Conservation (phyloP, 805 yeast species). For the Pichia membranifaciens region DNA sequence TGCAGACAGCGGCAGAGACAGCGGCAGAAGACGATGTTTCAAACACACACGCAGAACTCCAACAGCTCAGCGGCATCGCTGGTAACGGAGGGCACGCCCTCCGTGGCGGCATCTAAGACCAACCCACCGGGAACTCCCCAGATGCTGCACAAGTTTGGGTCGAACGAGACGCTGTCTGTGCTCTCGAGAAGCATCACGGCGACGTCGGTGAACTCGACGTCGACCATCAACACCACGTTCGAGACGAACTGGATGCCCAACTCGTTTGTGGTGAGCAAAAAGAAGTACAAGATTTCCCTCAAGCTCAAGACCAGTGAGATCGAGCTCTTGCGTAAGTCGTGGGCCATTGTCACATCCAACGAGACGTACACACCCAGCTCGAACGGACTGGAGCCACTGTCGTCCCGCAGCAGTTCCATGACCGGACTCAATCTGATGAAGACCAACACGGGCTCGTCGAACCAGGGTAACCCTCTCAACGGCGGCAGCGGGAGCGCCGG, state of each 20-base stretch:
- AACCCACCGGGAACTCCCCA: conserved; percentile 5
- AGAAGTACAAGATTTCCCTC: conserved; percentile 21
- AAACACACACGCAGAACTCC: neutral
- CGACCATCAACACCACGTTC: conserved; percentile 24
- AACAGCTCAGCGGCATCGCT: neutral
- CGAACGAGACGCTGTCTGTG: conserved; percentile 17
- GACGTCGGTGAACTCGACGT: conserved; percentile 23
- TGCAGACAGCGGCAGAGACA: no score
- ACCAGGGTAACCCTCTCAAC: neutral
- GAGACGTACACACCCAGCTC: conserved; percentile 11
- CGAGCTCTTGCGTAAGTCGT: conserved; percentile 40
- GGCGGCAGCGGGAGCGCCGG: no score
- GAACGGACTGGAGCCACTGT: neutral
- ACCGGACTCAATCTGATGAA: neutral
- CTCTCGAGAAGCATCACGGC: conserved; percentile 24
- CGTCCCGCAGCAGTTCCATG: conserved; percentile 5
- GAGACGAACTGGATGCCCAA: conserved; percentile 33
- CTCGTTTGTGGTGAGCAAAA: conserved; percentile 25
- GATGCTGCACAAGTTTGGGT: conserved; percentile 5
- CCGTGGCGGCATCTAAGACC: no score
- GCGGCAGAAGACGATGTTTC: no score
- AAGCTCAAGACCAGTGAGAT: conserved; percentile 34
- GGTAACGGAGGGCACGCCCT: neutral
- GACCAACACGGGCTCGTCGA: conserved; percentile 5
- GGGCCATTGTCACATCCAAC: conserved; percentile 36